Conservation (phyloP, 441 rosid species). For the Euphorbia celastroides region DNA sequence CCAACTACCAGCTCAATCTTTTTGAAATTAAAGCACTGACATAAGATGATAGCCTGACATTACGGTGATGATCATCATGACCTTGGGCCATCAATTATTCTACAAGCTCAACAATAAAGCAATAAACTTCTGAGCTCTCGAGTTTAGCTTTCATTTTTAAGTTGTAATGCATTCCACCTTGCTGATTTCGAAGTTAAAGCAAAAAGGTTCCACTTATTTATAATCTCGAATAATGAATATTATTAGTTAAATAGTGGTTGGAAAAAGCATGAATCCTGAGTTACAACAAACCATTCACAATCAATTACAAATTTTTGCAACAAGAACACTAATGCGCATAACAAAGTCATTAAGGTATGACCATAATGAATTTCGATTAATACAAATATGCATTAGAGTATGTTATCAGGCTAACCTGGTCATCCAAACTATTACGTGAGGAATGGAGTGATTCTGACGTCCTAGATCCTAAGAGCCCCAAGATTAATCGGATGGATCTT, state of each 20-base stretch:
- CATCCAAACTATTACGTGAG: slow-evolving; percentile 47
- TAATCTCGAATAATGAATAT: background rate
- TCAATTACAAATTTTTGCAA: slow-evolving; percentile 1
- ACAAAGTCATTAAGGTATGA: slow-evolving; percentile 1
- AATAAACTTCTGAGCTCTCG: background rate
- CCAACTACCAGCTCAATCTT: slow-evolving; percentile 1
- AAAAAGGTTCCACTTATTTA: background rate
- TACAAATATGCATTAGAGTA: background rate
- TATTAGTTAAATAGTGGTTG: background rate
- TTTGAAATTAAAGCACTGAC: background rate
- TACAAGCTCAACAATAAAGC: background rate
- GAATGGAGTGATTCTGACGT: slow-evolving; percentile 43
- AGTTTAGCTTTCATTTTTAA: background rate
- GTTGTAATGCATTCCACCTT: background rate
- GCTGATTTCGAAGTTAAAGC: background rate
- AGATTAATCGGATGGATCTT: slow-evolving; percentile 67
- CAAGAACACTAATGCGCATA: background rate
- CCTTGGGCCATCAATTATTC: background rate
- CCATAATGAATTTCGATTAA: background rate
- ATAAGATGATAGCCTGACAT: background rate
- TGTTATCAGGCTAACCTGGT: slow-evolving; percentile 46
- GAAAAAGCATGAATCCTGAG: background rate
- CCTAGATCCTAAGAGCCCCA: slow-evolving; percentile 57
- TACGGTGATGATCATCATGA: background rate
- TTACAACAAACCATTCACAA: background rate